A percentile compares a stretch with the other conserved stretches of the same genome.
phyloP scores from a whole-genome alignment of 345 rosid genomes.

The Isatis tinctoria region DNA sequence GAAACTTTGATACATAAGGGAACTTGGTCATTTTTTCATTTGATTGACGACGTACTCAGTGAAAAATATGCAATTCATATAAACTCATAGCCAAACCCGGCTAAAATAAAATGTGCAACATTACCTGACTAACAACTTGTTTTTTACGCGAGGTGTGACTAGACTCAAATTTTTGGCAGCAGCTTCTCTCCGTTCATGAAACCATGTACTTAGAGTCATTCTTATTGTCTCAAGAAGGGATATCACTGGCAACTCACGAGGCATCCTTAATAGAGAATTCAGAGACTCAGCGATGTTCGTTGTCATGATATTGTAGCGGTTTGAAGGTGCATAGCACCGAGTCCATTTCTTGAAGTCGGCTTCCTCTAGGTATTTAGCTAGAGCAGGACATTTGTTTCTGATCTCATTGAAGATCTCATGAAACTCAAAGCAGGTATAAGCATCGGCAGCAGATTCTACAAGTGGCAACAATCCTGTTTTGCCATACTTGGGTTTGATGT shows the following conservation, averaged over 20 bases:
- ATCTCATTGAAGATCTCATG: not conserved
- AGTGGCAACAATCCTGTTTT: not conserved
- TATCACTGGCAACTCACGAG: not conserved
- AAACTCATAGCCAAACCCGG: too few relatives aligned
- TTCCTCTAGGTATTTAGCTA: not conserved
- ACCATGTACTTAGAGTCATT: too few relatives aligned
- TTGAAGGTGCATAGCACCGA: not conserved
- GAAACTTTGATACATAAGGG: too few relatives aligned
- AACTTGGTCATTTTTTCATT: too few relatives aligned
- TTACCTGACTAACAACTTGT: too few relatives aligned
- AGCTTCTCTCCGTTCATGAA: too few relatives aligned
- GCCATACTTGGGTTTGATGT: not conserved
- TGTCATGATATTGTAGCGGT: not conserved
- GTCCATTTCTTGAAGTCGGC: not conserved
- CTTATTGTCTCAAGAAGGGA: too few relatives aligned
- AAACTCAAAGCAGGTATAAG: not conserved
- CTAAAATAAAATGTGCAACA: too few relatives aligned
- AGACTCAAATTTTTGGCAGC: too few relatives aligned
- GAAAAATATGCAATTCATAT: too few relatives aligned
- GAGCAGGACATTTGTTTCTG: accelerated
- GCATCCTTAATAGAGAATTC: not conserved
- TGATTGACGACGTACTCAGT: too few relatives aligned
- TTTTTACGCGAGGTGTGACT: too few relatives aligned
- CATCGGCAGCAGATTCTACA: not conserved
- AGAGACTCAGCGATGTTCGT: not conserved